Evolutionary conservation across 805 yeast genomes (phyloP), one percentile per base, ranked within the genome.

Genomic region (Alloascoidea hylecoeti): DNA sequence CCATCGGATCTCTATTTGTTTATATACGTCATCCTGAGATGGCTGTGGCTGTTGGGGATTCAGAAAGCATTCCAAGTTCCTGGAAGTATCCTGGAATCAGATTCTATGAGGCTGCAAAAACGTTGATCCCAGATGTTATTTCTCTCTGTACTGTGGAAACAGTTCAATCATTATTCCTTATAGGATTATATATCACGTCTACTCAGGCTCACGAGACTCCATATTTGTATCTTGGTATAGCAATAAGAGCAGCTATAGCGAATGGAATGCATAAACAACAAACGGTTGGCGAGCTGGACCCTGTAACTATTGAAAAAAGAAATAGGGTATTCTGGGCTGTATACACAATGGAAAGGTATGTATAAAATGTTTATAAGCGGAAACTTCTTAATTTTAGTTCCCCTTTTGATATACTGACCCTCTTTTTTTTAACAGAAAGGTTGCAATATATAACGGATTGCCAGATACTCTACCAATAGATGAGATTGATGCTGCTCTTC

Each of bases 31-130:
- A 23, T 23, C 30, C 30, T 9, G 30, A 23, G n/a, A 23, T 23
- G 30, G 30, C 30, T 9, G 9, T n/a, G 30, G n/a, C n/a, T 23
- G 30, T 23, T 9, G n/a, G n/a, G n/a, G 30, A 23, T 9, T 9
- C 30, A 9, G n/a, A 23, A 9, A n/a, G n/a, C n/a, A 23, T 23
- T n/a, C 30, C 30, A 23, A n/a, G n/a, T 9, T 23, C 30, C 9
- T 23, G 30, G 30, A 23, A 23, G n/a, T n/a, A 23, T 23, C 30
- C 30, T 9, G 30, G 30, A 23, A n/a, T 23, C 30, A 23, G 30
- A 23, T 23, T 23, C n/a, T 23, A 9, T n/a, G 13, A 23, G 9
- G 30, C 30, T 23, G 30, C 30, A 23, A 23, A n/a, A 23, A 23
- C 9, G n/a, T 23, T 23, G n/a, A 9, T 23, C 13, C 30, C 30